These are phyloP conservation scores for Magnaporthiopsis incrustans DNA, from an alignment of 2,329 filamentous ascomycete species.

Conservation along the genomic window DNA sequence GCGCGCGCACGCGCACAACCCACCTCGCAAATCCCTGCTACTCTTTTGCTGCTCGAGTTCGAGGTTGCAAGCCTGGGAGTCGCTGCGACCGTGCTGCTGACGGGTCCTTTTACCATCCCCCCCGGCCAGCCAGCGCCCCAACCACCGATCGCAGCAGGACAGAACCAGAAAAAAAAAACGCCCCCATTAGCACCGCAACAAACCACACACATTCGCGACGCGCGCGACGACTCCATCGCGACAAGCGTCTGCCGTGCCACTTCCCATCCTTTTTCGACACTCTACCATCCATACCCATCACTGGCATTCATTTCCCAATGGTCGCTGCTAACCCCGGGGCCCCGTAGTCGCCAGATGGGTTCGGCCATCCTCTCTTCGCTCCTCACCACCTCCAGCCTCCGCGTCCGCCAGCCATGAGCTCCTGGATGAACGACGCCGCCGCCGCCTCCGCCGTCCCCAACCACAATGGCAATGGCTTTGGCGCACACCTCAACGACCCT, in stretches of 20 bases:
- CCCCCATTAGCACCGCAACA: constrained; percentile 17
- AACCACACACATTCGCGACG: constrained; percentile 25
- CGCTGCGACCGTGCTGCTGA: constrained; percentile 2
- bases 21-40: not conserved
- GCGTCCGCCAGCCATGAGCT: constrained; percentile 53
- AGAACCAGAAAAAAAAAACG: constrained; percentile 11
- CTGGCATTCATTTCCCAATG: constrained; percentile 25
- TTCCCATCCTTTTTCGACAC: constrained; percentile 28
- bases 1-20: not conserved
- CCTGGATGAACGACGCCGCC: constrained; percentile 64
- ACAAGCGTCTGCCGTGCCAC: constrained; percentile 37
- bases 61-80: not conserved
- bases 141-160: constrained; percentile 10
- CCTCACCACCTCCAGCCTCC: constrained; percentile 11
- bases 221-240: constrained; percentile 39
- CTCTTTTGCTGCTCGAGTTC: not conserved
- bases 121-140: constrained; percentile 2
- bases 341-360: constrained; percentile 36
- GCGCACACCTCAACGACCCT: constrained; percentile 51
- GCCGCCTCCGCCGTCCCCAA: constrained; percentile 40
- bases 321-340: constrained; percentile 33
- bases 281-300: constrained; percentile 34
- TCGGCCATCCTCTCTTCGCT: constrained; percentile 17
- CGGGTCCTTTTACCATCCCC: constrained; percentile 7
- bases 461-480: constrained; percentile 63